Evolutionary conservation across 2,329 filamentous ascomycete genomes (phyloP), one percentile per base, ranked within the genome.

Genomic region (Pseudomassariella vexata): DNA sequence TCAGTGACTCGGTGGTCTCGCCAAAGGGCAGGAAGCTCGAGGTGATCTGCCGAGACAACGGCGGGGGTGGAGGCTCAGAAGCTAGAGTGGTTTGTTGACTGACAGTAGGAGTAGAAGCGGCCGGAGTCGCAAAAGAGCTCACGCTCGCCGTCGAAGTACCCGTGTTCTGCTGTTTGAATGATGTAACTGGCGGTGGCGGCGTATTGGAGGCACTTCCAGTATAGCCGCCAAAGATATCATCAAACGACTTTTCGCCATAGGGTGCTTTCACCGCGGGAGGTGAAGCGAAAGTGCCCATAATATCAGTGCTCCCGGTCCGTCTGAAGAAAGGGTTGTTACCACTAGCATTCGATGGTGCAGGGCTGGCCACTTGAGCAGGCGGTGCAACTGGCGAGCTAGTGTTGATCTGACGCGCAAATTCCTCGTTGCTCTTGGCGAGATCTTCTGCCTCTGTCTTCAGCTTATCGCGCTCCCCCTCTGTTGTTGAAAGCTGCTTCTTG

Each of bases 241-340:
- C 86, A 56, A 94, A 94, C 4, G 80, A 79, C 57, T 74, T 79
- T 42, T 85, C 80, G 29, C 69, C 66, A 35, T 66, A 66, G 23
- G 47, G 37, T 28, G 28, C 29, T n/a, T 64, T 61, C 45, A 63
- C 62, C 24, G 60, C 49, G 9, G 69, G 58, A 9, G 69, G 63
- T 9, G 69, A 62, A 19, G 63, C 53, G 39, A 76, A 77, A 10
- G 69, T 62, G 24, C 68, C 65, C 60, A 73, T 69, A 37, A 77
- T 69, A 42, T 79, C 71, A 23, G 74, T 68, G 57, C 77, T 80
- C 36, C 67, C 71, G 28, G 76, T 75, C 27, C 77, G 68, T 50
- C 87, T 80, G 66, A 95, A 95, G 68, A 98, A 98, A 1, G 92
- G 92, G 55, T 98, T 98, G 50, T 88, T 95, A 46, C 74, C 85